Base-by-base conservation (phyloP, 768 basidiomycete species). In the Strobilomyces echinocephalus region DNA sequence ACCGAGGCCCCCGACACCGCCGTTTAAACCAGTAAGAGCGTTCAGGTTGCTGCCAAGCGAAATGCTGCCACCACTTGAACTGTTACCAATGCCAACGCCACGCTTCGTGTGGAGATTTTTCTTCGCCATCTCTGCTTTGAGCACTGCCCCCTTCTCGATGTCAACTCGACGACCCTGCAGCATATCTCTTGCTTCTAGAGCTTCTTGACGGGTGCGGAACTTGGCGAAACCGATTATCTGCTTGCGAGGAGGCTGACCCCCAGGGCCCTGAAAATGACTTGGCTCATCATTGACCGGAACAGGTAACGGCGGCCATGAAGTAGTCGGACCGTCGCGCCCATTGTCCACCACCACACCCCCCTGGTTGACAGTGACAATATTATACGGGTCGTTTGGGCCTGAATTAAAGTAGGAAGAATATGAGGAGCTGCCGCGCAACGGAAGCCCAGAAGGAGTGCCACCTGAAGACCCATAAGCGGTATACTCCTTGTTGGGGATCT, bases 51-150 rank as follows among this genome's bases (percentile, higher is more conserved):
- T 59, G 38, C 68, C 66, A 45, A 63, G 55, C 55, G 67, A 60
- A 45, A 67, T 50, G 52, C 63, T 55, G 42, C 70, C 70, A 52
- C 66, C 57, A 34, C 61, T 63, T 12, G 67, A 58, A 21, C 52
- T 56, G 9, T 59, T 74, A 18, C 83, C 75, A 6, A 83, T 82
- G n/a, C 90, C 90, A 21, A 92, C 85, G 3, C 89, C 89, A 36
- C 91, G 78, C 74, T 95, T 97, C 18, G 94, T 95, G 65, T 99
- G 95, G 36, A 99, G 72, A 65, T 99, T 98, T 81, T 99, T 99
- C 83, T 98, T 98, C 18, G 97, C 97, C 95, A 99, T 97, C 73
- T 98, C 97, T 20, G 95, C 97, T 70, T 97, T 98, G 36, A 99
- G 70, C 3, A 94, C 87, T 1, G 91, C 85, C 14, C 93, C 93